These are phyloP conservation scores for Terfezia boudieri DNA, from an alignment of 495 filamentous ascomycete species.

Conservation along the genomic window DNA sequence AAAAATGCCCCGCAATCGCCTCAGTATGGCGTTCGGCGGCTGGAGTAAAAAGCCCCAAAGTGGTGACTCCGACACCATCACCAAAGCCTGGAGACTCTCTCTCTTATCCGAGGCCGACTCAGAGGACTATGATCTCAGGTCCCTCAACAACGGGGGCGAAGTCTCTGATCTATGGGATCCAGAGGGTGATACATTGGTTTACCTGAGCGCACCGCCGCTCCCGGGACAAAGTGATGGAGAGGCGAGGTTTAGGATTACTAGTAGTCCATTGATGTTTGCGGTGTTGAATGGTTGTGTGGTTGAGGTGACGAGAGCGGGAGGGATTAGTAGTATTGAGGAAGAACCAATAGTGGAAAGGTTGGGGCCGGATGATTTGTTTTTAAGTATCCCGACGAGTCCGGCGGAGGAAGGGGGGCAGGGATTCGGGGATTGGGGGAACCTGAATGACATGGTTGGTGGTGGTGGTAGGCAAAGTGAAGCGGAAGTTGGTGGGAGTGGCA, in stretches of 20 bases:
- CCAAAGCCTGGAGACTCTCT: too few relatives aligned
- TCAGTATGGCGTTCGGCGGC: too few relatives aligned
- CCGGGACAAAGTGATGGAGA: constrained; percentile 58
- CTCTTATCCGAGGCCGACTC: too few relatives aligned
- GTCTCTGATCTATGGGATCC: constrained; percentile 81
- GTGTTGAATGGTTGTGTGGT: constrained; percentile 22
- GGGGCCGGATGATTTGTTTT: constrained; percentile 9
- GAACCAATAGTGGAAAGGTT: neutral
- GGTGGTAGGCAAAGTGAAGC: too few relatives aligned
- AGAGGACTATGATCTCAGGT: too few relatives aligned
- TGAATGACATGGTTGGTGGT: too few relatives aligned
- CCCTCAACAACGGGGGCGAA: constrained; percentile 19
- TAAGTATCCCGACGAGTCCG: constrained; percentile 12
- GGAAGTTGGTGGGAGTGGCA: too few relatives aligned
- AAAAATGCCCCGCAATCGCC: too few relatives aligned
- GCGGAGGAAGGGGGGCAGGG: neutral
- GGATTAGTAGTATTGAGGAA: neutral
- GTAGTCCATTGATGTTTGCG: constrained; percentile 40
- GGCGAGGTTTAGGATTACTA: constrained; percentile 43
- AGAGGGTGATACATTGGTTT: constrained; percentile 57
- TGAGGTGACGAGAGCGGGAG: neutral
- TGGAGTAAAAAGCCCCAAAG: too few relatives aligned
- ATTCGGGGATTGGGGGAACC: too few relatives aligned
- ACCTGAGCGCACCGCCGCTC: constrained; percentile 47
- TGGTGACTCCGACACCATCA: too few relatives aligned